phyloP scores from a whole-genome alignment of 805 yeast species.

The Metschnikowia lachancei region DNA sequence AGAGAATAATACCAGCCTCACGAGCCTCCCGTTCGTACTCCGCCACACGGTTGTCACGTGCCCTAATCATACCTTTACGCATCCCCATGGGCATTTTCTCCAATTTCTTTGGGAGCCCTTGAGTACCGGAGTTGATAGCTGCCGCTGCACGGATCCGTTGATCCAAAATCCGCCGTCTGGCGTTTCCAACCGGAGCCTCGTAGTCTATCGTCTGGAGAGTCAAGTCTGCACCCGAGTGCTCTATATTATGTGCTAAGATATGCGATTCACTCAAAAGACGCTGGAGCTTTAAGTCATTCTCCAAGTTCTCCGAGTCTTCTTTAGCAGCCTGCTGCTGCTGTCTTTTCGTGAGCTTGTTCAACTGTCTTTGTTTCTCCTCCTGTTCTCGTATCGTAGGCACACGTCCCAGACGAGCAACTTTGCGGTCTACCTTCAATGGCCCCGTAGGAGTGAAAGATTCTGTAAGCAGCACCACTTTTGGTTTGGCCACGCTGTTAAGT shows the following conservation, averaged over 20 bases:
- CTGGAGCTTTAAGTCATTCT: conserved; percentile 72
- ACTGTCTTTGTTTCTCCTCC: conserved; percentile 25
- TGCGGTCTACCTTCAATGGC: conserved; percentile 47
- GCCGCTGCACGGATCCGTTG: conserved; percentile 51
- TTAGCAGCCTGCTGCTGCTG: conserved; percentile 35
- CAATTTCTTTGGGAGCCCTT: conserved; percentile 45
- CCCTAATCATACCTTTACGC: conserved; percentile 76
- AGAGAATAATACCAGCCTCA: conserved; percentile 87
- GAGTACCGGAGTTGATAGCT: conserved; percentile 41
- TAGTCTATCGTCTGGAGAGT: conserved; percentile 61
- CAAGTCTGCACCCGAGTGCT: conserved; percentile 64
- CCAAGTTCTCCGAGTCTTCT: conserved; percentile 51
- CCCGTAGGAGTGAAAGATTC: conserved; percentile 29
- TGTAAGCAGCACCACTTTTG: conserved; percentile 49
- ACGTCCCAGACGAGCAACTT: conserved; percentile 57
- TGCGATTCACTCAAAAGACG: conserved; percentile 71
- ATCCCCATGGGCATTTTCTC: conserved; percentile 88
- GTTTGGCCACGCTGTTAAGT: conserved; percentile 19
- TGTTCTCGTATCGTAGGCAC: conserved; percentile 47
- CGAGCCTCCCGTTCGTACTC: conserved; percentile 73
- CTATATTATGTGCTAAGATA: conserved; percentile 45
- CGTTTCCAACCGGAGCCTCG: conserved; percentile 65
- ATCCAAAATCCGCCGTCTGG: conserved; percentile 61
- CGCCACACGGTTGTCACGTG: conserved; percentile 49
- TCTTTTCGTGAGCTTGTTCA: conserved; percentile 30